These are phyloP conservation scores for Trametes maxima DNA, from an alignment of 768 basidiomycete genomes.

Conservation along the genomic window DNA sequence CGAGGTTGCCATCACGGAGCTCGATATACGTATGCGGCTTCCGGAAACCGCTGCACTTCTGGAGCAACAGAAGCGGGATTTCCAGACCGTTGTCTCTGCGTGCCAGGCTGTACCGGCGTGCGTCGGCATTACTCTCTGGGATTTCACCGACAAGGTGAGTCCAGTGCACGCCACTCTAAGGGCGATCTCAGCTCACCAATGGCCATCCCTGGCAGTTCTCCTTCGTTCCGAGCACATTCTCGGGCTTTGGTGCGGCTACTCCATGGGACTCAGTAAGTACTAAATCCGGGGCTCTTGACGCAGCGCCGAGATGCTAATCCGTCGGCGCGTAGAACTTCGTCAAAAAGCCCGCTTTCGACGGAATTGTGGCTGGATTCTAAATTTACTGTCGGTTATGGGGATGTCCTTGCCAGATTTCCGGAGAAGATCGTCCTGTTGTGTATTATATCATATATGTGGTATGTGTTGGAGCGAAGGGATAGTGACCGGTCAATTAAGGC, in stretches of 20 bases:
- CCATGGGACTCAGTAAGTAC: conserved; percentile 33
- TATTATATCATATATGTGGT: no score
- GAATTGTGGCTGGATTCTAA: conserved; percentile 29
- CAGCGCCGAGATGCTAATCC: neutral
- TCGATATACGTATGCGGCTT: conserved; percentile 66
- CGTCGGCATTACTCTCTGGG: conserved; percentile 45
- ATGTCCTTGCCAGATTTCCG: no score
- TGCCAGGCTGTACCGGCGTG: conserved; percentile 45
- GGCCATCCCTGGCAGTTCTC: conserved; percentile 28
- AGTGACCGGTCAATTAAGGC: no score
- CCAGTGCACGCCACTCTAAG: no score
- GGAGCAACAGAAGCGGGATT: conserved; percentile 59
- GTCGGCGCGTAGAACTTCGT: conserved; percentile 25
- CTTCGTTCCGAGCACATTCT: conserved; percentile 37
- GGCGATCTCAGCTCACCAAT: neutral
- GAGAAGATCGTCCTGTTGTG: neutral
- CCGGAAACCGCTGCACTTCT: conserved; percentile 54
- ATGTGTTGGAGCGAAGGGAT: no score
- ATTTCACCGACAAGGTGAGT: conserved; percentile 40
- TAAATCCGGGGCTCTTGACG: no score
- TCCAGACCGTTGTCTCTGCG: conserved; percentile 52
- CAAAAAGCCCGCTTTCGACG: conserved; percentile 32
- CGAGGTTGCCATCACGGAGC: conserved; percentile 69
- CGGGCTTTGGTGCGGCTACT: conserved; percentile 38
- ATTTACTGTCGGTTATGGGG: neutral